Evolutionary conservation across 495 filamentous ascomycete genomes (phyloP), one percentile per base, ranked within the genome.

Genomic region (Penicillium flavigenum): DNA sequence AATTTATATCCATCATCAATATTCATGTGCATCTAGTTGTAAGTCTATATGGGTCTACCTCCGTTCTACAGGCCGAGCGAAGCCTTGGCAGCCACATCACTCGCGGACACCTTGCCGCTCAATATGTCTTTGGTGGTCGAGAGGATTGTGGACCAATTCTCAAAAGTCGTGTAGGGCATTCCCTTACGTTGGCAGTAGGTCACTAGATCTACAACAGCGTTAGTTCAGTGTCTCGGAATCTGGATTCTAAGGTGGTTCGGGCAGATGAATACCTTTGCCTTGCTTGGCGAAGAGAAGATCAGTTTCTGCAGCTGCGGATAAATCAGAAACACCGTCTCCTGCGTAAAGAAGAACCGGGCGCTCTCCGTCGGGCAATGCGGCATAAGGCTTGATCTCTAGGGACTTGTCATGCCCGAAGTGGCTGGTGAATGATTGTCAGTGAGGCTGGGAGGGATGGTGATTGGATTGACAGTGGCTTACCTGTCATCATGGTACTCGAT

Each of bases 371-470:
- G 90, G 87, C 11, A 94, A 79, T 36, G 76, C 71, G n/a, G 87
- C 83, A 68, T 96, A 97, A 2, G 87, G 88, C 61, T 88, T 85
- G 63, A 98, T 91, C 60, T 89, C 88, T 36, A 91, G 72, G 29
- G 86, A 89, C 81, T 98, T 97, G 79, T 98, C 93, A 63, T 98
- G 93, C 10, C 93, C 93, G 62, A 92, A 94, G 47, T 84, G 81
- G 63, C 89, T 93, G 47, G 38, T 52, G 34, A 39, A 58, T 36
- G 56, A 36, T 45, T 42, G 58, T 76, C 44, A 71, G 53, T 24
- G 10, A 39, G 1, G 11, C 20, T 26, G 29, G 16, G 16, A 8
- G 31, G 5, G 14, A 36, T 59, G 17, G 17, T 27, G 22, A 24
- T n/a, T 27, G 27, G 27, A 56, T 26, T 17, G 51, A 8, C 34